Evolutionary conservation across 768 basidiomycete species (phyloP).

Genomic region (Boletus sp.): DNA sequence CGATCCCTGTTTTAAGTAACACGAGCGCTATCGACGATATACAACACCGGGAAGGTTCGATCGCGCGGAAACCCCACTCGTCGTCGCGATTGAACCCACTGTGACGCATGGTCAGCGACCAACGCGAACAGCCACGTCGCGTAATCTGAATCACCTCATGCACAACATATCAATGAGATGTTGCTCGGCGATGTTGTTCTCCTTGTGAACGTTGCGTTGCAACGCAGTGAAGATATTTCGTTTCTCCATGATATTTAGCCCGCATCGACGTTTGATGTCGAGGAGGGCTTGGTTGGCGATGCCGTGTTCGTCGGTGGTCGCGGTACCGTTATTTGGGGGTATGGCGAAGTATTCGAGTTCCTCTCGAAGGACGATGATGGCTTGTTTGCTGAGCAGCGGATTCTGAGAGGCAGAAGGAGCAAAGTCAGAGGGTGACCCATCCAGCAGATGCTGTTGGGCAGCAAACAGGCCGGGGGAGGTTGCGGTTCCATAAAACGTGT

Average conservation of each 20-base stretch:
- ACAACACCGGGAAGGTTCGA: slow-evolving; percentile 95
- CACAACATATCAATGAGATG: slow-evolving; percentile 99
- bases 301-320: slow-evolving; percentile 73
- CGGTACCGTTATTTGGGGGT: slow-evolving; percentile 64
- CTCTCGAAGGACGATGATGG: slow-evolving; percentile 96
- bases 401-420: slow-evolving; percentile 74
- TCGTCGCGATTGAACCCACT: slow-evolving; percentile 97
- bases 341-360: slow-evolving; percentile 99
- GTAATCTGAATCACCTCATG: slow-evolving; percentile 72
- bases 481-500: slow-evolving; percentile 87
- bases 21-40: slow-evolving; percentile 98
- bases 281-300: slow-evolving; percentile 76
- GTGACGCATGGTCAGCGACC: slow-evolving; percentile 11
- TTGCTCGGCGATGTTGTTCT: slow-evolving; percentile 98
- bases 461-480: slow-evolving; percentile 68
- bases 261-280: slow-evolving; percentile 82
- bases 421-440: slow-evolving; percentile 59
- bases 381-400: slow-evolving; percentile 92
- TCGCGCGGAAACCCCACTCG: slow-evolving; percentile 94
- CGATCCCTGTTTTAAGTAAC: slow-evolving; percentile 94
- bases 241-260: slow-evolving; percentile 84
- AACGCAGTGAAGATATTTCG: slow-evolving; percentile 95
- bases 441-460: slow-evolving; percentile 78
- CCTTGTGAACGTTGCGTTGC: slow-evolving; percentile 98
- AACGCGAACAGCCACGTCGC: not conserved